Evolutionary conservation across 2,329 filamentous ascomycete genomes (phyloP), one percentile per base, ranked within the genome.

Genomic region (Colletotrichum liriopes): DNA sequence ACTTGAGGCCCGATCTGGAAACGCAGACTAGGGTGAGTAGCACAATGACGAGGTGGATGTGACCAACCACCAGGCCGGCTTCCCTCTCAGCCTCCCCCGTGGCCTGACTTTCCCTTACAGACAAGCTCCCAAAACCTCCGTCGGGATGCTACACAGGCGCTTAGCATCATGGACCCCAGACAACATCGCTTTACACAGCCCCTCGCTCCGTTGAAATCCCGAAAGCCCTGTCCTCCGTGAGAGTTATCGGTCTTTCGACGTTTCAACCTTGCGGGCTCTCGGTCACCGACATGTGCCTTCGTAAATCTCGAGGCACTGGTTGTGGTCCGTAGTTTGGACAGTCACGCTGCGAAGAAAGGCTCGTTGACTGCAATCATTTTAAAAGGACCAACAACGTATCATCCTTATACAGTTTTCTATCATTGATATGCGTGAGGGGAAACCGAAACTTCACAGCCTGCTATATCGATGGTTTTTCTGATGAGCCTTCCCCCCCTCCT

Each of bases 11-110:
- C 43, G 35, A 58, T 52, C 35, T 20, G 65, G 69, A 23, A 62
- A 47, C n/a, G 32, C 43, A 51, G 45, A 65, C 52, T 32, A 43
- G 65, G 26, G 37, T 18, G 14, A 35, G 23, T 37, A 54, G 23
- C 56, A 45, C 41, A 47, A 55, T 59, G 59, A 69, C 39, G 59
- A 55, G 9, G 37, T 35, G 39, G 26, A 39, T 45, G 43, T 58
- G 23, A 35, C 68, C 54, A 29, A 26, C 51, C 16, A 45, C 20
- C 41, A 71, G 58, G 56, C 51, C 56, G 56, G 49, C 56, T 58
- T n/a, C 18, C 16, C 68, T 67, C 65, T 70, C 54, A 70, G 60
- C 70, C 70, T 56, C 65, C 64, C 47, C 59, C 54, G 54, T 64
- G 54, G 51, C 51, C 45, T 49, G 65, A 69, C 54, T 54, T 60